phyloP scores from a whole-genome alignment of 345 rosid species.

The Microcos paniculata region DNA sequence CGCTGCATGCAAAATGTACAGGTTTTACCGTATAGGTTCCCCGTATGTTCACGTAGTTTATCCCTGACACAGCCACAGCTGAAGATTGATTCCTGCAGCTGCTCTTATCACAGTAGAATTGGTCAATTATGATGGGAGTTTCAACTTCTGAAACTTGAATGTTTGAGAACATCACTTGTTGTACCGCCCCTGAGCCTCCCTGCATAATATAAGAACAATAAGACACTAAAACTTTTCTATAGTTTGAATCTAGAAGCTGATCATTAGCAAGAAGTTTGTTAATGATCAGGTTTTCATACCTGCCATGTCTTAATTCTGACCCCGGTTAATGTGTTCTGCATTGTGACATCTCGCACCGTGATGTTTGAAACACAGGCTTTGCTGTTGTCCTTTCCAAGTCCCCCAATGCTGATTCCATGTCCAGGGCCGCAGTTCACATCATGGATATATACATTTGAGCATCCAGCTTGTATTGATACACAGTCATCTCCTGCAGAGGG shows the following conservation, averaged over 20 bases:
- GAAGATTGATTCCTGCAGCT: slow-evolving; percentile 65
- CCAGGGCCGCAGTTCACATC: slow-evolving; percentile 85
- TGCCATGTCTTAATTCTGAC: slow-evolving; percentile 97
- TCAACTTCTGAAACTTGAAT: slow-evolving; percentile 71
- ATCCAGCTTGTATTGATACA: slow-evolving; percentile 80
- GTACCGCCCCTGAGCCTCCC: slow-evolving; percentile 92
- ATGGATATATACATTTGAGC: slow-evolving; percentile 71
- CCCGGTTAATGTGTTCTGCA: slow-evolving; percentile 62
- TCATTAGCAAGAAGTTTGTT: neutral
- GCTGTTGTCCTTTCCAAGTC: slow-evolving; percentile 65
- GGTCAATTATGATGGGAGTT: slow-evolving; percentile 80
- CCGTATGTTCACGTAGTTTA: slow-evolving; percentile 62
- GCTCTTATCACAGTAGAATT: slow-evolving; percentile 68
- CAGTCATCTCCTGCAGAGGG: slow-evolving; percentile 86
- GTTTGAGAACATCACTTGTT: slow-evolving; percentile 81
- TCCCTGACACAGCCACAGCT: slow-evolving; percentile 70
- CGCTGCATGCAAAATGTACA: slow-evolving; percentile 80
- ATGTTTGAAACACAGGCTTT: slow-evolving; percentile 86
- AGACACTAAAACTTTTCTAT: neutral
- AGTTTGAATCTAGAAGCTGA: neutral
- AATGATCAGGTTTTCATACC: slow-evolving; percentile 32
- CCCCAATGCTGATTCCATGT: slow-evolving; percentile 94
- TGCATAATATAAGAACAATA: slow-evolving; percentile 32
- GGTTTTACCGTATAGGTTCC: slow-evolving; percentile 78
- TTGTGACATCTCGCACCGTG: slow-evolving; percentile 61